These are phyloP conservation scores for Hemileia vastatrix DNA, from an alignment of 1,284 basidiomycete genomes.

Conservation along the genomic window DNA sequence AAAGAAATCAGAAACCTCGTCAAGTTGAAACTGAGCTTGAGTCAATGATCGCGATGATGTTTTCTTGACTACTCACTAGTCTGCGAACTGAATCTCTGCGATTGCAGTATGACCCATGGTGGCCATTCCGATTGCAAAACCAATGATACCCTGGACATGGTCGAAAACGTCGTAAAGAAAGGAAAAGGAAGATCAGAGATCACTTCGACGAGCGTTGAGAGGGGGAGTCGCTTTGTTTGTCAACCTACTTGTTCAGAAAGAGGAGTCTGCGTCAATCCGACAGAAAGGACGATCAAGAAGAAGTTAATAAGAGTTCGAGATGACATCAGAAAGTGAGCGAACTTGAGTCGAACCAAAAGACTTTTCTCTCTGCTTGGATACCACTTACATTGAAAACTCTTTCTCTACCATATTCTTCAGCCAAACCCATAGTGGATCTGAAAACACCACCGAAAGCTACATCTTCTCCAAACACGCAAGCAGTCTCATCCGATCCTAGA, in stretches of 20 bases:
- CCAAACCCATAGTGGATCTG: constrained; percentile 76
- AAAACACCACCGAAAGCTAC: constrained; percentile 94
- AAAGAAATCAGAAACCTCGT: constrained; percentile 54
- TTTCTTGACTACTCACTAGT: constrained; percentile 31
- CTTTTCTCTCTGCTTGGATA: too few species aligned
- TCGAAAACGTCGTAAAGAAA: constrained; percentile 38
- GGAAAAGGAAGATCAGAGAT: not conserved
- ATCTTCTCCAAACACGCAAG: constrained; percentile 85
- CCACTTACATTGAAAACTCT: constrained; percentile 18
- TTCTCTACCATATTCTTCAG: constrained; percentile 72
- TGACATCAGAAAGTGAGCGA: too few species aligned
- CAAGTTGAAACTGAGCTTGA: constrained; percentile 47
- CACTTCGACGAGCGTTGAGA: not conserved
- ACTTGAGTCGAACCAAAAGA: constrained; percentile 1
- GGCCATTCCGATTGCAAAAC: constrained; percentile 83
- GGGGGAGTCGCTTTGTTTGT: constrained; percentile 72
- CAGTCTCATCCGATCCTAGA: constrained; percentile 56
- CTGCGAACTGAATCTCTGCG: constrained; percentile 67
- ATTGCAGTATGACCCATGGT: constrained; percentile 89
- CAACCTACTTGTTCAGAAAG: constrained; percentile 68
- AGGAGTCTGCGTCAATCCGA: constrained; percentile 19
- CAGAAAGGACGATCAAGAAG: not conserved
- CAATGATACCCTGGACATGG: constrained; percentile 82
- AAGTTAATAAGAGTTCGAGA: not conserved
- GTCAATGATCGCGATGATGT: constrained; percentile 31